These are phyloP conservation scores for Carex cristatella DNA, from an alignment of 176 grass and related monocot species.

Conservation along the genomic window DNA sequence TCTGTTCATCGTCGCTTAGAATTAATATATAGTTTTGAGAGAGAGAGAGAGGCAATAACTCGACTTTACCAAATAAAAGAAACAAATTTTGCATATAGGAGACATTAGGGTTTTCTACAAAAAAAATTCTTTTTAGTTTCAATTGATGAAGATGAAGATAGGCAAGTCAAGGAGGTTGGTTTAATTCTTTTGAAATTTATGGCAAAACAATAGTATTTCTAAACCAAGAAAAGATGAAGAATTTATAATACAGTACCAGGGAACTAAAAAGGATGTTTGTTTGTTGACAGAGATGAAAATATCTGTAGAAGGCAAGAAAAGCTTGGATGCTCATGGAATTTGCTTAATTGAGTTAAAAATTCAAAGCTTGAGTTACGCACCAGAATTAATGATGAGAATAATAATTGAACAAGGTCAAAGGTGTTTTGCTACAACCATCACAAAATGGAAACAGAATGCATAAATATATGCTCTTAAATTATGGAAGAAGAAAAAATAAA, in stretches of 20 bases:
- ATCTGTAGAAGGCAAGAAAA: neutral
- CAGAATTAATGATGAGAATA: neutral
- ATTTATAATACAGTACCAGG: neutral
- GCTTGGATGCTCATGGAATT: constrained; percentile 3
- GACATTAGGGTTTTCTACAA: neutral
- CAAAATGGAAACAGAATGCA: constrained; percentile 4
- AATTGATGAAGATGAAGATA: neutral
- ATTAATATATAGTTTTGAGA: neutral
- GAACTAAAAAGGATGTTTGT: neutral
- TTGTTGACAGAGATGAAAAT: neutral
- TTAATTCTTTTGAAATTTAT: neutral
- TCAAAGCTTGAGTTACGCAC: neutral
- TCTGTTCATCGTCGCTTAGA: neutral
- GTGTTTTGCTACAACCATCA: neutral
- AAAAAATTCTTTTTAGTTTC: neutral
- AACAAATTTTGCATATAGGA: neutral
- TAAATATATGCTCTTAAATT: neutral
- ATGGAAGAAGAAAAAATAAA: neutral
- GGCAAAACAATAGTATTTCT: neutral
- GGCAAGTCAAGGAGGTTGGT: neutral
- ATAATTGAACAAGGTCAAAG: neutral
- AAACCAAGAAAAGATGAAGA: neutral
- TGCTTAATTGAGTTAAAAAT: neutral
- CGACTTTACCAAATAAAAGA: neutral
- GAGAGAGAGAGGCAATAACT: neutral